Percentiles rank a stretch among this genome's conserved stretches.
These are phyloP conservation scores for Cyclostephanos tholiformis DNA, from an alignment of 108 stramenopile species.

Conservation along the genomic window DNA sequence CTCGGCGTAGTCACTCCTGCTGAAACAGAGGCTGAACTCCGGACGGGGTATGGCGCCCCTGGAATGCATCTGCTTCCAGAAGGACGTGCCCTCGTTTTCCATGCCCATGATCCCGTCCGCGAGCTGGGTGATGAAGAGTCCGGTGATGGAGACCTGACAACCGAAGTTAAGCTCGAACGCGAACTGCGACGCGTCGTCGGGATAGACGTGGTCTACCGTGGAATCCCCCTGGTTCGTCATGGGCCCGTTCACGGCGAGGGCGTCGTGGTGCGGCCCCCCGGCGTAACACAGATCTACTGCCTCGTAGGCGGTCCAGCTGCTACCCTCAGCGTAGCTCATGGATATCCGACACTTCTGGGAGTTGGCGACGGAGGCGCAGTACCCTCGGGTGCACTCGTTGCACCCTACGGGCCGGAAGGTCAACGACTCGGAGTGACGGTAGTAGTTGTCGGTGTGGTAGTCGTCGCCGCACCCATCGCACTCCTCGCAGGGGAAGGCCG, in stretches of 20 bases:
- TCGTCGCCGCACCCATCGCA: conserved; percentile 79
- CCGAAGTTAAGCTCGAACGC: conserved; percentile 87
- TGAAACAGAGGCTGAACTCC: conserved; percentile 73
- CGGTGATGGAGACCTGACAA: conserved; percentile 88
- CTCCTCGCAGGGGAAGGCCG: conserved; percentile 93
- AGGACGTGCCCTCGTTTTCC: conserved; percentile 57
- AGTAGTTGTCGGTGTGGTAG: conserved; percentile 71
- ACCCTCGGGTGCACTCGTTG: conserved; percentile 36
- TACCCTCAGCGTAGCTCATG: conserved; percentile 79
- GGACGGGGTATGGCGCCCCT: conserved; percentile 47
- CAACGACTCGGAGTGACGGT: conserved; percentile 4
- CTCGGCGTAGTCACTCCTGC: conserved; percentile 47
- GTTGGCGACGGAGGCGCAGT: conserved; percentile 26
- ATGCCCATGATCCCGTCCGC: conserved; percentile 98
- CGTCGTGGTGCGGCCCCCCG: conserved; percentile 67
- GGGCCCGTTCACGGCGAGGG: conserved; percentile 23
- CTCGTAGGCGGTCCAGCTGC: conserved; percentile 77
- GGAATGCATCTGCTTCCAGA: conserved; percentile 77
- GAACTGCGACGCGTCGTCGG: conserved; percentile 54
- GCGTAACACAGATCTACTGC: conserved; percentile 66
- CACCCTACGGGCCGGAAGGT: conserved; percentile 41
- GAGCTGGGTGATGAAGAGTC: conserved; percentile 93
- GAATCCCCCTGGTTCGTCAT: conserved; percentile 6
- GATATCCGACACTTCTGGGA: conserved; percentile 43
- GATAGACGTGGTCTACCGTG: conserved; percentile 56